These are phyloP conservation scores for Fusarium nanum DNA, from an alignment of 2,329 filamentous ascomycete species.

Conservation along the genomic window DNA sequence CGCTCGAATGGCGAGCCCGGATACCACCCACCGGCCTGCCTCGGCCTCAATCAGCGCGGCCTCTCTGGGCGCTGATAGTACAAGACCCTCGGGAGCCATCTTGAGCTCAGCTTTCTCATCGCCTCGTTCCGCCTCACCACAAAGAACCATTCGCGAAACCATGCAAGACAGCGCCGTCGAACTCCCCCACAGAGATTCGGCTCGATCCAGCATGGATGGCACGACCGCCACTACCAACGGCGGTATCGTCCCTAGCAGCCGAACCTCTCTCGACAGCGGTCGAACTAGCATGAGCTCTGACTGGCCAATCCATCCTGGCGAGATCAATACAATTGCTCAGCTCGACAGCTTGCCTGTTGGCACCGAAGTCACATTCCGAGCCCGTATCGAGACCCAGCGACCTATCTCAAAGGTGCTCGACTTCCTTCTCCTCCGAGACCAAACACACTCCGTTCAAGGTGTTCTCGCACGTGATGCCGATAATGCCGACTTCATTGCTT, in stretches of 20 bases:
- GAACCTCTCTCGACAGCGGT: slow-evolving; percentile 52
- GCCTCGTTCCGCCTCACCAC: slow-evolving; percentile 20
- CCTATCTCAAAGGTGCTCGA: slow-evolving; percentile 85
- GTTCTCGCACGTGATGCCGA: slow-evolving; percentile 65
- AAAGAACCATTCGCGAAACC: slow-evolving; percentile 22
- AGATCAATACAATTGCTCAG: slow-evolving; percentile 55
- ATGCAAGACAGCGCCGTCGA: slow-evolving; percentile 52
- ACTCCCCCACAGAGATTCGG: slow-evolving; percentile 43
- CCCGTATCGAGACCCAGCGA: slow-evolving; percentile 70
- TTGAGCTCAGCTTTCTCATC: slow-evolving; percentile 21
- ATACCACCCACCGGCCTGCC: slow-evolving; percentile 22
- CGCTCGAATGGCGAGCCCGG: slow-evolving; percentile 25
- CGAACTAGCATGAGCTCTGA: slow-evolving; percentile 53
- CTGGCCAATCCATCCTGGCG: slow-evolving; percentile 55
- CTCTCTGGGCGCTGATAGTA: slow-evolving; percentile 9
- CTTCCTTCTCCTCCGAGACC: slow-evolving; percentile 88
- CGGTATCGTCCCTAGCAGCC: slow-evolving; percentile 35
- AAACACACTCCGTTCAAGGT: slow-evolving; percentile 85
- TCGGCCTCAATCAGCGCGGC: slow-evolving; percentile 10
- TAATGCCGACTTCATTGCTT: slow-evolving; percentile 80
- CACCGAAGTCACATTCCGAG: slow-evolving; percentile 57
- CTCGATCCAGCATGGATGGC: slow-evolving; percentile 49
- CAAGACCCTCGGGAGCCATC: slow-evolving; percentile 25
- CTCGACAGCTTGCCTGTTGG: slow-evolving; percentile 53
- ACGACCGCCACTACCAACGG: slow-evolving; percentile 22